Evolutionary conservation across 805 yeast species (phyloP).

Genomic region (Candida andamanensis): DNA sequence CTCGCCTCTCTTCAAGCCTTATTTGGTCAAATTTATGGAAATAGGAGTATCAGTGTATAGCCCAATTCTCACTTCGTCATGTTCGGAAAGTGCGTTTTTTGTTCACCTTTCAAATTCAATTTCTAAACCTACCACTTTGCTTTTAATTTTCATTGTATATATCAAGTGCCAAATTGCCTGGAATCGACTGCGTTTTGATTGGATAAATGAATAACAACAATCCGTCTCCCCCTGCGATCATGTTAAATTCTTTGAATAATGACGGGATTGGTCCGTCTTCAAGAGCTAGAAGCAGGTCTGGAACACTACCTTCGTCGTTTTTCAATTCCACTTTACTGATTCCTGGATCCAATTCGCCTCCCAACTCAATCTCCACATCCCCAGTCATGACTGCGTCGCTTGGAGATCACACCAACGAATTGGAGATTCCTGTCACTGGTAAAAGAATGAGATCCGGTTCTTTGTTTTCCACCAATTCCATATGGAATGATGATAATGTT

Average conservation of each 20-base stretch:
- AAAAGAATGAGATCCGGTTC: constrained; percentile 54
- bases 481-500: constrained; percentile 51
- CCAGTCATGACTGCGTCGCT: constrained; percentile 14
- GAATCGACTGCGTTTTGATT: too few species aligned
- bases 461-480: constrained; percentile 44
- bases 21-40: too few species aligned
- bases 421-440: constrained; percentile 1
- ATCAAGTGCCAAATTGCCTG: too few species aligned
- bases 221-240: constrained; percentile 28
- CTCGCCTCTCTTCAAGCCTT: too few species aligned
- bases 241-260: constrained; percentile 15
- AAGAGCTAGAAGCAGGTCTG: constrained; percentile 63
- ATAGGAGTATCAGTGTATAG: too few species aligned
- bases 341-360: constrained; percentile 8
- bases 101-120: too few species aligned
- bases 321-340: constrained; percentile 9
- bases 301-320: constrained; percentile 69
- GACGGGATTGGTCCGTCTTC: constrained; percentile 14
- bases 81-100: too few species aligned
- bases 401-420: constrained; percentile 4
- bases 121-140: too few species aligned
- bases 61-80: too few species aligned
- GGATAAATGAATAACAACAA: constrained; percentile 2
- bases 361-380: constrained; percentile 14
- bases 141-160: too few species aligned